Base-by-base conservation (phyloP, 176 grass and related monocot species). In the Bolboschoenus planiculmis region DNA sequence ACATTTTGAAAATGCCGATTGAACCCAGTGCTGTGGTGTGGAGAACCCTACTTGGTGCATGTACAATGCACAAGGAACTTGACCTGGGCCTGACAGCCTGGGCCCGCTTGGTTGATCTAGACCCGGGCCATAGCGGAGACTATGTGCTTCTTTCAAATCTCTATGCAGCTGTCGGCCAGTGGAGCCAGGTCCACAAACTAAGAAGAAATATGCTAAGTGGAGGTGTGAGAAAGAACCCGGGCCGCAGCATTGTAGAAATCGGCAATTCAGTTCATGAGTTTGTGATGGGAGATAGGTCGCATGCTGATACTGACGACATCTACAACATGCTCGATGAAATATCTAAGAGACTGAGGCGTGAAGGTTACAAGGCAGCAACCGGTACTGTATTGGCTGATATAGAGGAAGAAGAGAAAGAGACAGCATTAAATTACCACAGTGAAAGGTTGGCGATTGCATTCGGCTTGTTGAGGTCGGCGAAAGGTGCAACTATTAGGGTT, bases 361-460 rank as follows among this genome's bases (percentile, higher is more conserved):
- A 91, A 88, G 91, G 90, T 31, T 92, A 97, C 30, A 80, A 78
- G 33, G 91, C 90, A 20, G 80, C 6, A n/a, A 92, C 88, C 31
- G 84, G 42, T 51, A 92, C 87, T 87, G 89, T 94, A 24, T 84
- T 97, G 71, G 91, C 90, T 33, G 92, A 97, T 82, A 94, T 97
- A 37, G 92, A 97, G 78, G 91, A 94, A 60, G 94, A 97, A 86
- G 94, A 92, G 85, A 97, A 93, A 85, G 91, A 89, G 83, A 71
- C 76, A 7, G 88, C 89, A n/a, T 82, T 90, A 44, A 94, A 89
- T 83, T 92, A 89, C 88, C 94, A 97, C 42, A 94, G 94, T 15
- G 92, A 94, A 74, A 90, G 90, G 83, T 36, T 97, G 63, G 94
- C 94, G 15, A 92, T 97, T 86, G 90, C 94, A 40, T 97, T 97